Evolutionary conservation across 1,139 yeast genomes (phyloP).

Genomic region (Nakaseomyces sp.): DNA sequence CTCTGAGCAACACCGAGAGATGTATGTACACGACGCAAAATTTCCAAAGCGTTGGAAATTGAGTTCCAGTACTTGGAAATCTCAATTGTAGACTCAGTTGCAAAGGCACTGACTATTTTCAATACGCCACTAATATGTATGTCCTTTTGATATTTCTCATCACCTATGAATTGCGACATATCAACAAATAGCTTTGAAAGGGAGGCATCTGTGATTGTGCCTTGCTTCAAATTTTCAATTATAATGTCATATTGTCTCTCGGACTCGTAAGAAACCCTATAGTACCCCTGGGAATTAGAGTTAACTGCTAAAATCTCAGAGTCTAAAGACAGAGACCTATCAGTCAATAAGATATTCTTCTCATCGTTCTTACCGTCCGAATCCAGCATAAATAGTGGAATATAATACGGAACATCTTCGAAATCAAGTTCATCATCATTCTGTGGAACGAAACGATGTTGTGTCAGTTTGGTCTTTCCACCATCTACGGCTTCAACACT

Average conservation of each 20-base stretch:
- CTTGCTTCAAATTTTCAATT: slow-evolving; percentile 20
- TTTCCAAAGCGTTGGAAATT: slow-evolving; percentile 22
- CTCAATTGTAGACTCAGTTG: slow-evolving; percentile 18
- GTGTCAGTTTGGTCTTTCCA: slow-evolving; percentile 36
- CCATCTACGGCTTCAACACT: slow-evolving; percentile 32
- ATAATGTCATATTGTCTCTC: slow-evolving; percentile 28
- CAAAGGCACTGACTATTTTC: slow-evolving; percentile 16
- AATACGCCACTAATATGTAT: slow-evolving; percentile 25
- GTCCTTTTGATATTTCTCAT: slow-evolving; percentile 20
- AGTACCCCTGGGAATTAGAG: slow-evolving; percentile 41
- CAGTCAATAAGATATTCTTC: slow-evolving; percentile 38
- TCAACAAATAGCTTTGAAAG: slow-evolving; percentile 30
- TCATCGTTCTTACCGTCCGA: slow-evolving; percentile 34
- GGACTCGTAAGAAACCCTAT: slow-evolving; percentile 34
- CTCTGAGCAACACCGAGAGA: slow-evolving; percentile 3
- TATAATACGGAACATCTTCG: slow-evolving; percentile 32
- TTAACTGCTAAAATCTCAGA: slow-evolving; percentile 36
- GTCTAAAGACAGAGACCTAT: slow-evolving; percentile 34
- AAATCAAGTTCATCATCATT: slow-evolving; percentile 11
- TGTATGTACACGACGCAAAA: slow-evolving; percentile 16
- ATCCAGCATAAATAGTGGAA: slow-evolving; percentile 45
- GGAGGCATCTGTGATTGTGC: slow-evolving; percentile 24
- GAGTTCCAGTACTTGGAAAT: slow-evolving; percentile 16
- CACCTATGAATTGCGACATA: slow-evolving; percentile 27
- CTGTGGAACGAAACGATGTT: slow-evolving; percentile 39